Percentiles rank a stretch among this genome's conserved stretches.
These are phyloP conservation scores for Neurospora pannonica DNA, from an alignment of 495 filamentous ascomycete genomes.

Conservation along the genomic window DNA sequence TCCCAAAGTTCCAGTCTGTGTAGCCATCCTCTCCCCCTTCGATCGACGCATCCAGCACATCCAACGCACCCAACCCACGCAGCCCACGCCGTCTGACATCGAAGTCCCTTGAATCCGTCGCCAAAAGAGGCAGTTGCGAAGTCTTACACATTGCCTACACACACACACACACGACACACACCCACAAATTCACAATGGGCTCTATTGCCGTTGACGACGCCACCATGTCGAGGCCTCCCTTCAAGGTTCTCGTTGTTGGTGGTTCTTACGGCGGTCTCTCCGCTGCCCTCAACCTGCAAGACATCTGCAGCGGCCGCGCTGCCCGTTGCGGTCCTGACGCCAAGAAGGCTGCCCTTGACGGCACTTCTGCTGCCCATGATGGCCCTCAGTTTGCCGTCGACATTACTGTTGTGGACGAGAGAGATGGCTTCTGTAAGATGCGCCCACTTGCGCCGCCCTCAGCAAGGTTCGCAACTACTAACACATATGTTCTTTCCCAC, in stretches of 20 bases:
- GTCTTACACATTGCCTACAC: background rate
- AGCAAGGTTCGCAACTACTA: background rate
- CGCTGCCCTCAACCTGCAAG: conserved; percentile 48
- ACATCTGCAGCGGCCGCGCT: conserved; percentile 40
- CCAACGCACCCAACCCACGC: background rate
- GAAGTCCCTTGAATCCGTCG: background rate
- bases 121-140: background rate
- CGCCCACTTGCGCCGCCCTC: conserved; percentile 13
- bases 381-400: conserved; percentile 40
- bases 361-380: background rate
- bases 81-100: background rate
- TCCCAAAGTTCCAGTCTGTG: background rate
- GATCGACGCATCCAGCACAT: background rate
- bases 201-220: background rate
- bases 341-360: background rate
- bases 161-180: background rate
- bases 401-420: conserved; percentile 59
- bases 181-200: conserved; percentile 7
- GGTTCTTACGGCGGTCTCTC: conserved; percentile 58
- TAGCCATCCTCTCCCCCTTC: background rate
- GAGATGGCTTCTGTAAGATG: conserved; percentile 58
- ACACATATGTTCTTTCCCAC: background rate
- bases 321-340: conserved; percentile 15
- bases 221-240: conserved; percentile 8
- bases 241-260: conserved; percentile 46